Evolutionary conservation across 1,284 basidiomycete species (phyloP).

Genomic region (Ustilago hordei): DNA sequence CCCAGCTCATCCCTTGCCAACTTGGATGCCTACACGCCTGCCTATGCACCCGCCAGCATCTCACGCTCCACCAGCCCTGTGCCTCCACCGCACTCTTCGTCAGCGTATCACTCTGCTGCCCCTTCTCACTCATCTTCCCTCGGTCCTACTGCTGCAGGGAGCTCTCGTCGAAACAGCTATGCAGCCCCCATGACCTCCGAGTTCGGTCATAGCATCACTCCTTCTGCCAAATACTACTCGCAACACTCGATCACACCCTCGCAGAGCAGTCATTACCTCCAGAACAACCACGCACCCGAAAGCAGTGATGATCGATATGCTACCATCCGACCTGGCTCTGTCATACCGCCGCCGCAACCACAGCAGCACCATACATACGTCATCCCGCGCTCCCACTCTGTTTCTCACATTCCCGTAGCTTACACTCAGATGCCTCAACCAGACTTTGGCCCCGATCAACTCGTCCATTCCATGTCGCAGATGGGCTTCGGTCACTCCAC

Average conservation of each 20-base stretch:
- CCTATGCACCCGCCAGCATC: constrained; percentile 60
- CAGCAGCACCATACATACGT: constrained; percentile 20
- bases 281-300: constrained; percentile 13
- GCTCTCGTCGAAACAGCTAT: constrained; percentile 35
- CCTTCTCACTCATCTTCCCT: constrained; percentile 13
- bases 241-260: constrained; percentile 41
- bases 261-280: constrained; percentile 35
- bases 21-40: constrained; percentile 61
- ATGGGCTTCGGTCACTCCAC: constrained; percentile 40
- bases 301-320: constrained; percentile 39
- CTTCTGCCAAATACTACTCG: constrained; percentile 48
- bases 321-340: constrained; percentile 31
- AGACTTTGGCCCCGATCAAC: constrained; percentile 40
- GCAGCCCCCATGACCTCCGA: constrained; percentile 27
- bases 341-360: constrained; percentile 7
- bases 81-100: constrained; percentile 41
- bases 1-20: constrained; percentile 64
- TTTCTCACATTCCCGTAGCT: constrained; percentile 31
- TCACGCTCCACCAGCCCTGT: constrained; percentile 54
- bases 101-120: constrained; percentile 17
- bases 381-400: constrained; percentile 41
- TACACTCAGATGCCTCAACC: constrained; percentile 39
- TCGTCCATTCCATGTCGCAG: constrained; percentile 39
- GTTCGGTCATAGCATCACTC: constrained; percentile 31
- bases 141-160: constrained; percentile 14